Base-by-base conservation (phyloP, 2,329 filamentous ascomycete genomes). In the Immersiporthe knoxdaviesiana region DNA sequence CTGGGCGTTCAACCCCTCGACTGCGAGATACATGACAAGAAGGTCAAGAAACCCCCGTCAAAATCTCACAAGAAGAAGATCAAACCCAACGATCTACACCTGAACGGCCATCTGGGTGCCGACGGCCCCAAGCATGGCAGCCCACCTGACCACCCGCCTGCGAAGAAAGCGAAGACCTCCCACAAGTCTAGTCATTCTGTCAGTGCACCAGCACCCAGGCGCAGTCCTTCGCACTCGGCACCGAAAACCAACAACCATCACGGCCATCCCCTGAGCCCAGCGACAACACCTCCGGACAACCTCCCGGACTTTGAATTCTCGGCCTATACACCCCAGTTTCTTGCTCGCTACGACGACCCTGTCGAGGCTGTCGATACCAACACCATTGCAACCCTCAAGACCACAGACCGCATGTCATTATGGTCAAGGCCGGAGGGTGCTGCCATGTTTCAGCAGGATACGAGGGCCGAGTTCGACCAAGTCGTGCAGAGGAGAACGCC, bases 151-250 rank as follows among this genome's bases (percentile, higher is more conserved):
- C 78, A 79, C 8, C 89, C 89, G 58, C 87, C 91, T 2, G 79
- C 88, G 52, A 97, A 97, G 79, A 94, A 93, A 75, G 78, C 90
- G 1, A 97, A 97, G 80, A 90, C 87, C n/a, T 89, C 86, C 62
- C 95, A 97, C 81, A 92, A 92, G 72, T 80, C 92, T 0, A 94
- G 90, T 41, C 90, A 91, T 69, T 97, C 94, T 1, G 82, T 92
- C 72, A 90, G 88, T 74, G 91, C 90, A n/a, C 83, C 90, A 64
- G 84, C 88, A 35, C 82, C 87, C 59, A 88, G 91, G 74, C 87
- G 90, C 70, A 89, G 88, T 69, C 87, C 91, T 67, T 87, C 86
- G 2, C 86, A 89, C 70, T 85, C 87, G 67, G 93, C 91, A 77
- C 44, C 56, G 81, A 79, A 90, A 81, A 72, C 85, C 77, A 78